These are phyloP conservation scores for Thraustochytrium sp. DNA, from an alignment of 352 stramenopile genomes.

Conservation along the genomic window DNA sequence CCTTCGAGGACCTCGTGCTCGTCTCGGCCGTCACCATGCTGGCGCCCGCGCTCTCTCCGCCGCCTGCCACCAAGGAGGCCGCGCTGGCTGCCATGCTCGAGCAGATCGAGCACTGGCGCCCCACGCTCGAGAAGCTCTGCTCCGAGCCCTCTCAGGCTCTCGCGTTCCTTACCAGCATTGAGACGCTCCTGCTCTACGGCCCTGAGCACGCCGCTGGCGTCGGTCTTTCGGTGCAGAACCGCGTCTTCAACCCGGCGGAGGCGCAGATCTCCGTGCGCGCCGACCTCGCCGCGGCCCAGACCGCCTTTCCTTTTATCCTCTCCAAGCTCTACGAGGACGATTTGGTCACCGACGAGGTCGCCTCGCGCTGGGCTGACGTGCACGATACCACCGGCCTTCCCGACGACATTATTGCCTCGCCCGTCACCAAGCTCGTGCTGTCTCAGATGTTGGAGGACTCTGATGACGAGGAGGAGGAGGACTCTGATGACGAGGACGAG, in stretches of 20 bases:
- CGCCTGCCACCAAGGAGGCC: background rate
- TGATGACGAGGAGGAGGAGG: constrained; percentile 51
- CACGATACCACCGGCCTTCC: background rate
- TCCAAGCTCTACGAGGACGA: background rate
- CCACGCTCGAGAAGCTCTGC: background rate
- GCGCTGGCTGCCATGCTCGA: background rate
- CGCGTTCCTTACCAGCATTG: background rate
- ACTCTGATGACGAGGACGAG: constrained; percentile 60
- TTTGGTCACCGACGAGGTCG: background rate
- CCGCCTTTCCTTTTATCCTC: constrained; percentile 21
- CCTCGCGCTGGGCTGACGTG: background rate
- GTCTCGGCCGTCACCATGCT: background rate
- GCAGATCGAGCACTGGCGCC: background rate
- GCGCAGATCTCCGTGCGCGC: background rate
- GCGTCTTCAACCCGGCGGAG: background rate
- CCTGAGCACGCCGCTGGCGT: background rate
- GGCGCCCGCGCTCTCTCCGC: background rate
- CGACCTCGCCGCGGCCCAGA: background rate
- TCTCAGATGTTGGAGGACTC: background rate
- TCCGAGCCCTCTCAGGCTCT: background rate
- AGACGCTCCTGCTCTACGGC: constrained; percentile 6
- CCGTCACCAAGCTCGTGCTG: background rate
- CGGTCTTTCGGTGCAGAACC: background rate
- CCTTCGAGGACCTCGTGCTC: constrained; percentile 27
- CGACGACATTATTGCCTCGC: background rate